phyloP scores from a whole-genome alignment of 208 protist species.

The Trypanosoma theileri region DNA sequence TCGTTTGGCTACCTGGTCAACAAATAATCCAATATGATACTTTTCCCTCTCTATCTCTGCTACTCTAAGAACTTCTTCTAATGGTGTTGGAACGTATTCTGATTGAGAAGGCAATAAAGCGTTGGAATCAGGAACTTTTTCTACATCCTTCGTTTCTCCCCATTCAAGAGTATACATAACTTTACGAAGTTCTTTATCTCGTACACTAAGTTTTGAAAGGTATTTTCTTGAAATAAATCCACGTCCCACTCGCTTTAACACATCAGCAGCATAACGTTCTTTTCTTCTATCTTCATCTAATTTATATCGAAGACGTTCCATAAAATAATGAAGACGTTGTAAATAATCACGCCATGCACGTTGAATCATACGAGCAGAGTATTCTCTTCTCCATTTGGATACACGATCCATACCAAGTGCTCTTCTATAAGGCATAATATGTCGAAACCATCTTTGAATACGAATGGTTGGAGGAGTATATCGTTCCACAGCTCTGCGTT shows the following conservation, averaged over 20 bases:
- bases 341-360: constrained; percentile 61
- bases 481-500: constrained; percentile 10
- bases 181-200: background rate
- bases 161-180: constrained; percentile 9
- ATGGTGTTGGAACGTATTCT: constrained; percentile 21
- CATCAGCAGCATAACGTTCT: background rate
- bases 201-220: background rate
- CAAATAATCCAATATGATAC: constrained; percentile 64
- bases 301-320: constrained; percentile 32
- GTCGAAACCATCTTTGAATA: constrained; percentile 64
- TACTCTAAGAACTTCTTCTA: constrained; percentile 18
- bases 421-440: constrained; percentile 30
- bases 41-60: constrained; percentile 45
- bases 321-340: constrained; percentile 39
- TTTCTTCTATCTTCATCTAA: constrained; percentile 29
- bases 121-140: background rate
- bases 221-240: constrained; percentile 27
- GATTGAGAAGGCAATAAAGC: background rate
- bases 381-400: constrained; percentile 28
- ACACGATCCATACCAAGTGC: constrained; percentile 46
- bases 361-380: constrained; percentile 60
- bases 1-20: constrained; percentile 42
- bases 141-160: background rate
- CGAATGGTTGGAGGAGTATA: constrained; percentile 27
- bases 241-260: constrained; percentile 38